Conservation (phyloP, 495 filamentous ascomycete species). For the Sphaerosporella brunnea region DNA sequence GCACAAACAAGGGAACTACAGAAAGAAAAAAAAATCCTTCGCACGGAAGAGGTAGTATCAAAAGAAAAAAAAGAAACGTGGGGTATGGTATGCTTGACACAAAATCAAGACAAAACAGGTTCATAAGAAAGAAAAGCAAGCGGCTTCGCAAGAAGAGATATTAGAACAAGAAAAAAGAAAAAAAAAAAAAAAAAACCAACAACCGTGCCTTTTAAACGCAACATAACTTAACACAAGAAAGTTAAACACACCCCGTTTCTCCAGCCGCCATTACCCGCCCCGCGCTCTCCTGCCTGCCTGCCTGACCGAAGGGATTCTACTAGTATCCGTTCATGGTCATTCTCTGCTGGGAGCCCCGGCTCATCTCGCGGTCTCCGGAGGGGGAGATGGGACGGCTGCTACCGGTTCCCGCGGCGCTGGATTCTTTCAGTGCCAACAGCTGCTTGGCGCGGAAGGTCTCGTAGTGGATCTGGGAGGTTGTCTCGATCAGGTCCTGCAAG, state of each 20-base stretch:
- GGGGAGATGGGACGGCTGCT: constrained; percentile 89
- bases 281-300: too few species aligned
- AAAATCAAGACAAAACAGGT: too few species aligned
- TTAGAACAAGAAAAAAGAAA: neutral
- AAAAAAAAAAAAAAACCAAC: neutral
- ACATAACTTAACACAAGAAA: too few species aligned
- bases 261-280: constrained; percentile 1
- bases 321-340: constrained; percentile 80
- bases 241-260: too few species aligned
- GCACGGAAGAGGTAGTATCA: neutral
- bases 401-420: constrained; percentile 59
- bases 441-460: constrained; percentile 99
- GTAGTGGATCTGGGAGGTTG: constrained; percentile 99
- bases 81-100: neutral
- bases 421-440: constrained; percentile 91
- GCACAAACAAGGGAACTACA: neutral
- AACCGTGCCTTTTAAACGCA: too few species aligned
- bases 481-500: constrained; percentile 97
- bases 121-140: too few species aligned
- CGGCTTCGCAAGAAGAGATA: too few species aligned
- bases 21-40: neutral
- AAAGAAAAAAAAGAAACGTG: neutral
- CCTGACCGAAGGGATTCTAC: too few species aligned
- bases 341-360: constrained; percentile 88
- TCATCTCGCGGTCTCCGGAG: constrained; percentile 81